A percentile compares a stretch with the other conserved stretches of the same genome.
Evolutionary conservation across 176 grass and related monocot species (phyloP).

Genomic region (Juncus inflexus): DNA sequence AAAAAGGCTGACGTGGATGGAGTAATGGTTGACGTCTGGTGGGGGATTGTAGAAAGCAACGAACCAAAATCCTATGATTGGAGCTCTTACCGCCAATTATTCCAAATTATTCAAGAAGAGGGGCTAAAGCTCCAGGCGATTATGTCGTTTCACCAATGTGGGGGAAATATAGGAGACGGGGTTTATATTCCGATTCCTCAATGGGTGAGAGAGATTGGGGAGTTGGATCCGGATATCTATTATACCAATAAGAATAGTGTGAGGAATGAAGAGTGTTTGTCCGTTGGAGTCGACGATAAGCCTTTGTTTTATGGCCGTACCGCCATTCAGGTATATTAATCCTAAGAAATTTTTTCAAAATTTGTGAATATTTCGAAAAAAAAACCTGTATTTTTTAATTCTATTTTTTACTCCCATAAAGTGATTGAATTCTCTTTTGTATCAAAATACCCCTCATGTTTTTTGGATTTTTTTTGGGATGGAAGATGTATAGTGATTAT

Average conservation of each 20-base stretch:
- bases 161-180: slow-evolving; percentile 66
- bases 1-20: slow-evolving; percentile 46
- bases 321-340: slow-evolving; percentile 52
- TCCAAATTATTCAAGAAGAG: slow-evolving; percentile 58
- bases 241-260: slow-evolving; percentile 49
- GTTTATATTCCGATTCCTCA: slow-evolving; percentile 58
- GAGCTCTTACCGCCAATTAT: slow-evolving; percentile 62
- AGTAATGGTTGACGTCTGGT: slow-evolving; percentile 92
- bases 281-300: slow-evolving; percentile 69
- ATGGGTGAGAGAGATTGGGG: slow-evolving; percentile 51
- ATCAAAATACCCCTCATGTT: not conserved
- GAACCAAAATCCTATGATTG: slow-evolving; percentile 50
- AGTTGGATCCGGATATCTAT: slow-evolving; percentile 48
- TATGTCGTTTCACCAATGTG: slow-evolving; percentile 90
- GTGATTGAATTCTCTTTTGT: not conserved
- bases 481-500: slow-evolving; percentile 63
- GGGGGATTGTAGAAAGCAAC: slow-evolving; percentile 70
- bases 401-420: not conserved
- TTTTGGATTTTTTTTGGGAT: not conserved
- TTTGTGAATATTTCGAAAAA: not conserved
- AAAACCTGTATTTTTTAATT: not conserved
- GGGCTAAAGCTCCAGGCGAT: slow-evolving; percentile 78
- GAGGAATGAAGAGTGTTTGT: slow-evolving; percentile 78
- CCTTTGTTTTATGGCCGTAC: slow-evolving; percentile 65
- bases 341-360: not conserved